A percentile compares a stretch with the other conserved stretches of the same genome.
These are phyloP conservation scores for Cinchona pubescens DNA, from an alignment of 257 asterid genomes.

Conservation along the genomic window DNA sequence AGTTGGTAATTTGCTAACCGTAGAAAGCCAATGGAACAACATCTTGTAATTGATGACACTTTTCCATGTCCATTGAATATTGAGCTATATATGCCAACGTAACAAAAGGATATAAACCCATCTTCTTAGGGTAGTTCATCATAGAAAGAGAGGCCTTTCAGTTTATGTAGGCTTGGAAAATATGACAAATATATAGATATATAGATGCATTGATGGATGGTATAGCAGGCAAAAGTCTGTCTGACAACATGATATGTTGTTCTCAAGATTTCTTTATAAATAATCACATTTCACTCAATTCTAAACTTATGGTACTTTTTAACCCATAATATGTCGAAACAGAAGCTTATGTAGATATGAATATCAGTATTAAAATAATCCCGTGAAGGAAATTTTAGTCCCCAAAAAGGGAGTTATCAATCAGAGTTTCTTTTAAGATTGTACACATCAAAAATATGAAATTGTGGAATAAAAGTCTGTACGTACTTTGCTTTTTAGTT, in stretches of 20 bases:
- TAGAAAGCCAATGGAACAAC: background rate
- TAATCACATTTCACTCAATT: constrained; percentile 18
- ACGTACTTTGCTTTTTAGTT: background rate
- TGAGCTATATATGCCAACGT: background rate
- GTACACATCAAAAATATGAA: constrained; percentile 12
- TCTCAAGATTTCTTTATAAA: constrained; percentile 28
- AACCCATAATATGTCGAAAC: constrained; percentile 17
- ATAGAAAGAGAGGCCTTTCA: constrained; percentile 11
- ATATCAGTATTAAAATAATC: constrained; percentile 19
- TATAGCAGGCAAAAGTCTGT: constrained; percentile 17
- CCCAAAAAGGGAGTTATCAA: background rate
- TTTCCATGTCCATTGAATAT: background rate
- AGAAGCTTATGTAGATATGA: constrained; percentile 20
- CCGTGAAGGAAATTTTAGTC: constrained; percentile 15
- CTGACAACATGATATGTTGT: constrained; percentile 16
- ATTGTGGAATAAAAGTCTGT: constrained; percentile 3
- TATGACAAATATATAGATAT: background rate
- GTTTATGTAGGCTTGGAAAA: constrained; percentile 18
- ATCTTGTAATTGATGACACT: background rate
- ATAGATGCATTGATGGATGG: constrained; percentile 3
- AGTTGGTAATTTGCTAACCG: background rate
- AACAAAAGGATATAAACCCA: constrained; percentile 16
- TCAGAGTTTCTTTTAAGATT: constrained; percentile 8
- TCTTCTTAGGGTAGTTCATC: constrained; percentile 20
- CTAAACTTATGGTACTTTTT: constrained; percentile 19